Percentiles rank a stretch among this genome's conserved stretches.
phyloP scores from a whole-genome alignment of 345 rosid species.

The Anacardium occidentale region DNA sequence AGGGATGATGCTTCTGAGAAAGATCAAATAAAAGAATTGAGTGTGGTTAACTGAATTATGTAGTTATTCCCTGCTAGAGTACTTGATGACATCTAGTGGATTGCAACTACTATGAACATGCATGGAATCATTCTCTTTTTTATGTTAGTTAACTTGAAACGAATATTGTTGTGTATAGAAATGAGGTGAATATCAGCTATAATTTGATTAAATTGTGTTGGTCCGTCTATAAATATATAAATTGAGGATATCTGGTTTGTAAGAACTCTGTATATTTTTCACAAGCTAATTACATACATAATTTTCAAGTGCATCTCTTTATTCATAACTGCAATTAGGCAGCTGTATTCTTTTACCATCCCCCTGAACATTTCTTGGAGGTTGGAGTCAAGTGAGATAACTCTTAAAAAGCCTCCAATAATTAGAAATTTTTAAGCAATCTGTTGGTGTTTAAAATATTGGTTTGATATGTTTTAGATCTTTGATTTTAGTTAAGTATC shows the following conservation, averaged over 20 bases:
- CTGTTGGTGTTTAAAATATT: not conserved
- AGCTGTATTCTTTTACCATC: not conserved
- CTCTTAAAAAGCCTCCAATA: not conserved
- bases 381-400: too few relatives aligned
- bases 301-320: not conserved
- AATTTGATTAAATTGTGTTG: not conserved
- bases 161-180: not conserved
- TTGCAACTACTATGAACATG: slow-evolving; percentile 1
- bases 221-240: not conserved
- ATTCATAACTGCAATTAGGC: not conserved
- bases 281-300: not conserved
- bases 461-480: not conserved
- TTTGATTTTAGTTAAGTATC: not conserved
- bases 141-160: not conserved
- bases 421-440: not conserved
- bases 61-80: not conserved
- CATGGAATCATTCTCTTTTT: not conserved
- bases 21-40: too few relatives aligned
- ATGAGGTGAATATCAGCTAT: not conserved
- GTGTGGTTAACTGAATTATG: not conserved
- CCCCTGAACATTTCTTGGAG: not conserved
- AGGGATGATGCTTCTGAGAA: not conserved
- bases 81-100: not conserved
- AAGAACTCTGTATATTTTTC: not conserved
- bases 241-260: not conserved